A percentile compares a stretch with the other conserved stretches of the same genome.
Conservation (phyloP, 306 rosid genomes). For the Quercus gilva region DNA sequence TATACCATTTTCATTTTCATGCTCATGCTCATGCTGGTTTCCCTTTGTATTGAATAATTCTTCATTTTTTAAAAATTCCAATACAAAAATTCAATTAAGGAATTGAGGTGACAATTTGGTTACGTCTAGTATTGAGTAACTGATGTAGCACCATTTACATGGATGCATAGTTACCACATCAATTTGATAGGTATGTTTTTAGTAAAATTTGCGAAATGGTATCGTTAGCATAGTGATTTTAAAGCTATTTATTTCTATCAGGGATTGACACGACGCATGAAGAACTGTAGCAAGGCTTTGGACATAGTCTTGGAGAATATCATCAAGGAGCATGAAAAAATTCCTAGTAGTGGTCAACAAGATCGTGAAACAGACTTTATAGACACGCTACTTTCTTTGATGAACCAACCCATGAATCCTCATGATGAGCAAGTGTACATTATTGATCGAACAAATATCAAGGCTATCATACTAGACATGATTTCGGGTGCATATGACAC, state of each 20-base stretch:
- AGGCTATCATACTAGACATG: constrained; percentile 34
- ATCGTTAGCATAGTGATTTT: no score
- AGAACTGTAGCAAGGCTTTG: not conserved
- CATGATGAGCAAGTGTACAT: not conserved
- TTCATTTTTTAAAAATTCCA: no score
- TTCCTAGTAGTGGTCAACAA: not conserved
- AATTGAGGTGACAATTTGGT: no score
- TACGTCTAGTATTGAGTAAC: no score
- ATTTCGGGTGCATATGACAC: constrained; percentile 15
- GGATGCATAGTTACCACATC: no score
- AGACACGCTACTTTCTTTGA: constrained; percentile 22
- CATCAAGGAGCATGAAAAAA: constrained; percentile 20
- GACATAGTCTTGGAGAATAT: constrained; percentile 28
- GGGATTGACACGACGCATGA: constrained; percentile 25
- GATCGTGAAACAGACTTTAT: constrained; percentile 18
- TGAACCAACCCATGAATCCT: not conserved
- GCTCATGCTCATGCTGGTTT: no score
- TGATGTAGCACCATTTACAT: no score
- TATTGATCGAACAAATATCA: constrained; percentile 28
- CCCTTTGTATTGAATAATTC: no score
- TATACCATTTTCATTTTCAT: no score
- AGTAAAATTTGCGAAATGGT: no score
- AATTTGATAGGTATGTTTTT: no score
- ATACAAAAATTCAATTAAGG: no score
- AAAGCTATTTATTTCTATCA: not conserved